Base-by-base conservation (phyloP, 192 early-diverging fungal species). In the Coemansia sp. region DNA sequence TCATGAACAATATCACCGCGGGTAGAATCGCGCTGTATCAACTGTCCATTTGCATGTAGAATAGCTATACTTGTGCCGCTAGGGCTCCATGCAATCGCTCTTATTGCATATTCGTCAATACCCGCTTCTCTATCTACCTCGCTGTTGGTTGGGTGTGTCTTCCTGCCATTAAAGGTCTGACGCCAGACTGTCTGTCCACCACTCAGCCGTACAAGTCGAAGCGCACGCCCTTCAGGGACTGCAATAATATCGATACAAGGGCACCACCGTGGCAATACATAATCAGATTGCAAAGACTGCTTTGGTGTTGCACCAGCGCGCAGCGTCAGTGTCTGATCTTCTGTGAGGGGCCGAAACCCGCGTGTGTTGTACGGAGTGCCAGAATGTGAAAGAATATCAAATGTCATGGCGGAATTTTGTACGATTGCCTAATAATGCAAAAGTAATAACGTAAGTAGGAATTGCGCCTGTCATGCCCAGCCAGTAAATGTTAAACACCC, bases 151-250 rank as follows among this genome's bases (percentile, higher is more conserved):
- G 51, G 10, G 5, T 47, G 48, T 21, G 65, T 28, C n/a, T 56
- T 22, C 6, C 51, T 32, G 49, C 73, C 76, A 44, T 28, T 49
- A 7, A 59, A 63, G 2, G 60, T 44, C 0, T 63, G 76, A 0
- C 76, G 65, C 76, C 76, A 78, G 41, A 78, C 63, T 2, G 70
- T 78, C 30, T 78, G 62, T 7, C 76, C 76, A 12, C 76, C 76
- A 44, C 76, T 78, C 25, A 78, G 60, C 1, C 76, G 65, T 18
- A 78, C 70, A 26, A 78, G 47, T 0, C 76, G 62, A 34, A 78
- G 47, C 2, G 76, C 63, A 4, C 59, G 49, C 1, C 71, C 70
- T 48, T 78, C 76, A 21, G 76, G 67, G 10, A 78, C 63, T 0
- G 76, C 76, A 26, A 78, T 62, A 5, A 78, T 60, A 47, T 78